Evolutionary conservation across 768 basidiomycete genomes (phyloP), one percentile per base, ranked within the genome.

Genomic region (Phaeotremella fagi): DNA sequence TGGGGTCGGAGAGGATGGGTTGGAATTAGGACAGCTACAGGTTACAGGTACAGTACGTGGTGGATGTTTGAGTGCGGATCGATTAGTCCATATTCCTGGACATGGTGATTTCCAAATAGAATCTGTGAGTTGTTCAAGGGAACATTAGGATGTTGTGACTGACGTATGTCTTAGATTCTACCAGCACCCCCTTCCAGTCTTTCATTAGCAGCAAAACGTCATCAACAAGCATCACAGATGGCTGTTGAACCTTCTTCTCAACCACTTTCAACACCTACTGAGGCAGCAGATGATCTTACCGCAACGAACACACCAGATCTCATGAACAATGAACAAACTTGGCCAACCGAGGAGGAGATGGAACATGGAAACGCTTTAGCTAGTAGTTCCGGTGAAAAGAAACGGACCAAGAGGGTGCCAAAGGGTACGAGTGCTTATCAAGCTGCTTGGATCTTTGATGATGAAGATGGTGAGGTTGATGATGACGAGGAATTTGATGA

Each of bases 281-380:
- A 75, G 28, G 78, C 82, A 1, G 87, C 86, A 0, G 92, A 97
- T 72, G 90, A 90, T 4, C 76, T 97, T 45, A 81, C 88, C 12
- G 90, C 90, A 1, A 85, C 81, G 45, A 91, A 94, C 71, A 83
- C 87, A 22, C 88, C 86, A 3, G 91, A 97, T 64, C 85, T 88
- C 52, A 80, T 95, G 75, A 83, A 80, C 29, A 95, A 94, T 70
- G 94, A 99, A 66, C 94, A 99, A 73, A 99, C 94, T 0, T 97
- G 94, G 92, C 94, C 94, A 0, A 94, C 90, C 0, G 90, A 97
- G 71, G 94, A 97, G 67, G 94, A 97, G 72, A 88, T 97, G 85
- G 59, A 43, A 6, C 73, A 46, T 15, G 65, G 72, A n/a, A 71
- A 77, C 3, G 68, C 87, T 15, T 84, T 87, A 2, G 49, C 43